These are phyloP conservation scores for Elsinoe perseae DNA, from an alignment of 2,329 filamentous ascomycete species.

Conservation along the genomic window DNA sequence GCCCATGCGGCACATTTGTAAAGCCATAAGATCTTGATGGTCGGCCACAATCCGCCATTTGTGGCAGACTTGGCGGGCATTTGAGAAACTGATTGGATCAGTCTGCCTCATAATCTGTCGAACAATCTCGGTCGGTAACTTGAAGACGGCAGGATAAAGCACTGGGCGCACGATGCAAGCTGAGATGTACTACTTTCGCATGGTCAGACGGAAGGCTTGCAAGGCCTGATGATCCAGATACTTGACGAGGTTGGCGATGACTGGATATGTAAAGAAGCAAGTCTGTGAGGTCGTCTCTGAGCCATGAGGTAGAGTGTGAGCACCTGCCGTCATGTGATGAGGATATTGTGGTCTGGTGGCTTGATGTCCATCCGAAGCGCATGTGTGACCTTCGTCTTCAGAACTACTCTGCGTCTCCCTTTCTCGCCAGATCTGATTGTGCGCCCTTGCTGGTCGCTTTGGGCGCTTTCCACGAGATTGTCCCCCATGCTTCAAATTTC, in stretches of 20 bases:
- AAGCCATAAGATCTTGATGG: neutral
- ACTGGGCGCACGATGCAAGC: constrained; percentile 23
- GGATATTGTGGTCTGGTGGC: neutral
- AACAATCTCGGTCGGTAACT: constrained; percentile 43
- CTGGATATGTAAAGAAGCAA: neutral
- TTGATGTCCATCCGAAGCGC: neutral
- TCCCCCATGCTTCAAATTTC: neutral
- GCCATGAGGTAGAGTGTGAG: neutral
- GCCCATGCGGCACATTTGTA: neutral
- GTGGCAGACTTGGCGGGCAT: neutral
- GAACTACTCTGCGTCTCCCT: neutral
- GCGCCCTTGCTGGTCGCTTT: neutral
- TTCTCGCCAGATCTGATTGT: neutral
- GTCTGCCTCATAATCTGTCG: constrained; percentile 32
- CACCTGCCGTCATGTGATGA: neutral
- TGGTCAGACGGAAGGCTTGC: constrained; percentile 28
- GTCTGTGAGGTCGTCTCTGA: neutral
- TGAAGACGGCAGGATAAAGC: constrained; percentile 28
- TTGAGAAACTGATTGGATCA: neutral
- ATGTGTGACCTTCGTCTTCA: neutral
- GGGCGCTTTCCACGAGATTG: neutral
- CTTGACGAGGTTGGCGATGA: neutral
- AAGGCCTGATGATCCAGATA: neutral
- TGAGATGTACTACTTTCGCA: constrained; percentile 30
- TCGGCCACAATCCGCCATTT: neutral